phyloP scores from a whole-genome alignment of 352 stramenopile species.

The Phytophthora aleatoria region DNA sequence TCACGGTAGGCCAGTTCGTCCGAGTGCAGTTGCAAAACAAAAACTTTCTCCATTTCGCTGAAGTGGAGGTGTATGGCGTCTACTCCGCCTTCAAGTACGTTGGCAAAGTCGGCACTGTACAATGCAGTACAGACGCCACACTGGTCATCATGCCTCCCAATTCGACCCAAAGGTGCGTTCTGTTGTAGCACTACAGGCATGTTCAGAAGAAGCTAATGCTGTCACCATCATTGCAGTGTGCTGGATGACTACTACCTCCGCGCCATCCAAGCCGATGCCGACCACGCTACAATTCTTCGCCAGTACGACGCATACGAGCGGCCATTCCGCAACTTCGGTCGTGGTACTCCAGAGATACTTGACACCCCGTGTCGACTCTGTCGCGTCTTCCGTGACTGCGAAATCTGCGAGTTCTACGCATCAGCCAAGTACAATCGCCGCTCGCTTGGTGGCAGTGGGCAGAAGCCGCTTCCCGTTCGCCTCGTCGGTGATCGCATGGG shows the following conservation, averaged over 20 bases:
- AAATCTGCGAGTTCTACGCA: slow-evolving; percentile 86
- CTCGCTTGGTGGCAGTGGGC: slow-evolving; percentile 21
- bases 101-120: slow-evolving; percentile 76
- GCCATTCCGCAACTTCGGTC: slow-evolving; percentile 78
- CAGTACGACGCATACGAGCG: slow-evolving; percentile 89
- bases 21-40: slow-evolving; percentile 90
- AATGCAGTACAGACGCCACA: slow-evolving; percentile 89
- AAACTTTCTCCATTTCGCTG: slow-evolving; percentile 91
- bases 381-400: slow-evolving; percentile 80
- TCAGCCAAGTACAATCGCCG: slow-evolving; percentile 40
- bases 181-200: background rate
- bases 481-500: slow-evolving; percentile 59
- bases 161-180: slow-evolving; percentile 57
- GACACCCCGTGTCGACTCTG: slow-evolving; percentile 75
- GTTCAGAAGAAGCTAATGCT: background rate
- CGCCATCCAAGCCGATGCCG: slow-evolving; percentile 89
- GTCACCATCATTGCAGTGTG: slow-evolving; percentile 28
- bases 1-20: slow-evolving; percentile 81
- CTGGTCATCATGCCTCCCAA: slow-evolving; percentile 83
- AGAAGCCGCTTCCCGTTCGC: slow-evolving; percentile 32
- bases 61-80: slow-evolving; percentile 92
- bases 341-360: slow-evolving; percentile 37
- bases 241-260: slow-evolving; percentile 88
- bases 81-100: slow-evolving; percentile 86
- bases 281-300: slow-evolving; percentile 89